Conservation (phyloP, 495 filamentous ascomycete species). For the Hypomontagnella submonticulosa region DNA sequence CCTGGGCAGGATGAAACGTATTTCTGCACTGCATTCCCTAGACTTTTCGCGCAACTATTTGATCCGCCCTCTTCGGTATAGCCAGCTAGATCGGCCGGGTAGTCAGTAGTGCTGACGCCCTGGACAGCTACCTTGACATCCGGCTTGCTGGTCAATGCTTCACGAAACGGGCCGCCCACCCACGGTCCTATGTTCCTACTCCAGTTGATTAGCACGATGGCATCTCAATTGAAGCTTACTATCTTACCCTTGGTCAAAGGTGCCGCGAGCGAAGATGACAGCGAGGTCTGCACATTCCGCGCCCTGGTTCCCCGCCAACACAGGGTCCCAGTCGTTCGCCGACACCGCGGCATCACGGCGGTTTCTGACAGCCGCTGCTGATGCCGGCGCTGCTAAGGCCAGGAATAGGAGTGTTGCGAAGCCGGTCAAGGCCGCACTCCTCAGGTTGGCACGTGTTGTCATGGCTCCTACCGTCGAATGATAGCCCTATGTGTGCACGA, state of each 20-base stretch:
- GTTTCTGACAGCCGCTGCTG: slow-evolving; percentile 4
- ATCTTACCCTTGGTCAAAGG: slow-evolving; percentile 43
- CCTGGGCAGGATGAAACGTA: slow-evolving; percentile 32
- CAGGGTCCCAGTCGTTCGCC: slow-evolving; percentile 37
- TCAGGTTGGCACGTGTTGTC: too few species aligned
- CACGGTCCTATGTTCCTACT: slow-evolving; percentile 39
- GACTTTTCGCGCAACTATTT: slow-evolving; percentile 29
- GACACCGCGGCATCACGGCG: slow-evolving; percentile 31
- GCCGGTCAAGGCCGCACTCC: slow-evolving; percentile 10
- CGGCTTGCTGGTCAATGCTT: slow-evolving; percentile 20
- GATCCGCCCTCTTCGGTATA: slow-evolving; percentile 40
- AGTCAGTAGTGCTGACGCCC: slow-evolving; percentile 35
- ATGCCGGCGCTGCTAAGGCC: slow-evolving; percentile 3
- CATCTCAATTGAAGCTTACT: background rate
- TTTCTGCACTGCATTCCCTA: slow-evolving; percentile 27
- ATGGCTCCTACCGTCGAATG: too few species aligned
- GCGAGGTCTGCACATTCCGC: slow-evolving; percentile 41
- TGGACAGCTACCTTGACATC: slow-evolving; percentile 33
- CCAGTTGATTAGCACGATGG: slow-evolving; percentile 6
- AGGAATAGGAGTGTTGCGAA: slow-evolving; percentile 9
- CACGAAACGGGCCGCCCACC: slow-evolving; percentile 37
- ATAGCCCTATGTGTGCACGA: too few species aligned
- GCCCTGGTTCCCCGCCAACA: slow-evolving; percentile 16
- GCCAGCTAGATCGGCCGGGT: slow-evolving; percentile 38
- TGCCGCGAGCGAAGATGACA: slow-evolving; percentile 46